Evolutionary conservation across 2,329 filamentous ascomycete genomes (phyloP), one percentile per base, ranked within the genome.

Genomic region (Calonectria fujianensis): DNA sequence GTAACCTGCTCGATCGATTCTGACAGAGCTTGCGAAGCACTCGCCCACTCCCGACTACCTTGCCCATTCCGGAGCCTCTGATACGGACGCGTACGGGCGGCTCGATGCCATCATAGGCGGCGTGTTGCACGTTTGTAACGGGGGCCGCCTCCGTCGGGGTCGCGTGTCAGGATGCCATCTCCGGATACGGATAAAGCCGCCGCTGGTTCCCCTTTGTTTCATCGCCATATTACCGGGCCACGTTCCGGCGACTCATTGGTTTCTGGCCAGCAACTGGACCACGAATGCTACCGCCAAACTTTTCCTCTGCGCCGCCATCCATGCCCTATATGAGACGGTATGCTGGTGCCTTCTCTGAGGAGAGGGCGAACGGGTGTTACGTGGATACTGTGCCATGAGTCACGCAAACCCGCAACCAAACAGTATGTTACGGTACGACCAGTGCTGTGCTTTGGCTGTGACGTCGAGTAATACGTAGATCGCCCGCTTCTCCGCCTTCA

Each of bases 101-200:
- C 50, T 32, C 32, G 50, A 45, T 35, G 52, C 51, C 18, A 51
- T 61, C 29, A 69, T 57, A 37, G 45, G 18, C 61, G 37, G 35
- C 64, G 41, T 7, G 39, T 59, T n/a, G 61, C 72, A 70, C 61
- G 67, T 74, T 61, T 70, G 61, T 67, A 63, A 67, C 72, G 57
- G 67, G 67, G 72, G 57, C 51, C n/a, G 41, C 41, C 16, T 69
- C 41, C 41, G 59, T 68, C 48, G 20, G 54, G 37, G 65, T 73
- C 67, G 67, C 67, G 51, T 66, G 66, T 74, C 65, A 65, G 50
- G 59, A 67, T 66, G 24, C 50, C 59, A 27, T 70, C 32, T 65
- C 66, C 71, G 66, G 71, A 65, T 35, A 61, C 71, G 66, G 71
- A 65, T 35, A 61, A 69, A 67, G 65, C 70, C 65, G 70, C 27